Conservation (phyloP, 2,329 filamentous ascomycete species). For the Trichophyton verrucosum region DNA sequence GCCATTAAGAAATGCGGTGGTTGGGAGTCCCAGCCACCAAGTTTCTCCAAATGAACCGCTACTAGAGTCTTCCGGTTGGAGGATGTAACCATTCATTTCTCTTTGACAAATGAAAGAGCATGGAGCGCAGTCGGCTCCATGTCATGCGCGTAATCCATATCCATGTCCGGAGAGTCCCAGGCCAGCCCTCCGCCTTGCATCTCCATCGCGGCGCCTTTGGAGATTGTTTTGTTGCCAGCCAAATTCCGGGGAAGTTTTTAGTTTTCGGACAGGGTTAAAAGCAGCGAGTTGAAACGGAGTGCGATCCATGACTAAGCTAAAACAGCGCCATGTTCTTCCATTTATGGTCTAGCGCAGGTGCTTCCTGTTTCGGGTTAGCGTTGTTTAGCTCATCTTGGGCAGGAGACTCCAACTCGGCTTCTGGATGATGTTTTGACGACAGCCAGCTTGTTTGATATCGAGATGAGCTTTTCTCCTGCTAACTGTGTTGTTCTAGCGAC, state of each 20-base stretch:
- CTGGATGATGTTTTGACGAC: neutral
- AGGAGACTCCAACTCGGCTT: neutral
- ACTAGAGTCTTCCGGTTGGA: neutral
- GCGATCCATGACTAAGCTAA: neutral
- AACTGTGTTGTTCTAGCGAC: neutral
- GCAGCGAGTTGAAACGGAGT: neutral
- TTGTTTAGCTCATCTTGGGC: conserved; percentile 1
- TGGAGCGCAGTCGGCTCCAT: neutral
- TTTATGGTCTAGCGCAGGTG: too few relatives aligned
- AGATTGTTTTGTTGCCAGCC: neutral
- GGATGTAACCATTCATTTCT: neutral
- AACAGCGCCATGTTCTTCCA: neutral
- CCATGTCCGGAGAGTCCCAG: neutral
- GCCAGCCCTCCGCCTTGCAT: neutral
- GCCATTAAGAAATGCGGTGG: conserved; percentile 2
- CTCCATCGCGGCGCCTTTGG: neutral
- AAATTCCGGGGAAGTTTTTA: neutral
- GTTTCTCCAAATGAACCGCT: neutral
- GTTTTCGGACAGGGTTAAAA: neutral
- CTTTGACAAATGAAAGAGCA: neutral
- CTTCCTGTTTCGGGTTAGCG: neutral
- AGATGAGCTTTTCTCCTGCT: neutral
- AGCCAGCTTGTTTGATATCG: neutral
- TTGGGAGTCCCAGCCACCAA: conserved; percentile 10
- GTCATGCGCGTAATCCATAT: neutral